Percentiles rank a stretch among this genome's conserved stretches.
Conservation (phyloP, 192 early-diverging fungal species). For the Coemansia sp. region DNA sequence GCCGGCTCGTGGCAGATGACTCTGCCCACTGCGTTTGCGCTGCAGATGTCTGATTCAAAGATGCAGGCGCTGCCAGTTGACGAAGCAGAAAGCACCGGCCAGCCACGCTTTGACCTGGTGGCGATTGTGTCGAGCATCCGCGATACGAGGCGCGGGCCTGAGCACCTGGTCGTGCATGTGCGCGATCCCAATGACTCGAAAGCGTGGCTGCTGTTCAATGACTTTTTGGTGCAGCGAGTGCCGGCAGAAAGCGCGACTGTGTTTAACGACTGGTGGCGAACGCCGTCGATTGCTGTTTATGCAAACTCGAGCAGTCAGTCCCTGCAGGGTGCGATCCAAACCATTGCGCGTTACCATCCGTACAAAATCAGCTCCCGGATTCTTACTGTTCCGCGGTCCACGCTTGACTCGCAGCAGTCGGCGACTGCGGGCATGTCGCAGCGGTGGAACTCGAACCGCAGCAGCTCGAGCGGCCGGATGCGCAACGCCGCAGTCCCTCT, state of each 20-base stretch:
- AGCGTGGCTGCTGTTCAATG: constrained; percentile 90
- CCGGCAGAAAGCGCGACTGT: constrained; percentile 17
- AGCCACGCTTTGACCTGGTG: constrained; percentile 17
- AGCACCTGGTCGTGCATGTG: constrained; percentile 49
- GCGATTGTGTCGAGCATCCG: constrained; percentile 49
- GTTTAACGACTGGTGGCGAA: constrained; percentile 42
- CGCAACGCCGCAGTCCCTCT: constrained; percentile 47
- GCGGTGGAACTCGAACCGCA: background rate
- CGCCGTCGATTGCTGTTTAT: constrained; percentile 39
- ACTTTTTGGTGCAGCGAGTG: constrained; percentile 85
- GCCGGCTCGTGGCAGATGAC: constrained; percentile 29
- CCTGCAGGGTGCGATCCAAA: background rate
- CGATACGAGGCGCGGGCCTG: constrained; percentile 35
- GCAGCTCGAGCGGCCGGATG: constrained; percentile 1
- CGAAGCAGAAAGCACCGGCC: background rate
- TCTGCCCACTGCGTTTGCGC: constrained; percentile 19
- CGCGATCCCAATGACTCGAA: constrained; percentile 17
- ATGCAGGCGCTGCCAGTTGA: constrained; percentile 1
- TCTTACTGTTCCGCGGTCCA: constrained; percentile 29
- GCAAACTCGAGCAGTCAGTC: constrained; percentile 4
- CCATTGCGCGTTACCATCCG: constrained; percentile 11
- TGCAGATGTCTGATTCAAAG: background rate
- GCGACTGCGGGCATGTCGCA: background rate
- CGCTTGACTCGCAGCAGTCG: constrained; percentile 17
- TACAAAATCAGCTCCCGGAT: constrained; percentile 42